Evolutionary conservation across 1,284 basidiomycete genomes (phyloP).

Genomic region (Neolentinus lepideus): DNA sequence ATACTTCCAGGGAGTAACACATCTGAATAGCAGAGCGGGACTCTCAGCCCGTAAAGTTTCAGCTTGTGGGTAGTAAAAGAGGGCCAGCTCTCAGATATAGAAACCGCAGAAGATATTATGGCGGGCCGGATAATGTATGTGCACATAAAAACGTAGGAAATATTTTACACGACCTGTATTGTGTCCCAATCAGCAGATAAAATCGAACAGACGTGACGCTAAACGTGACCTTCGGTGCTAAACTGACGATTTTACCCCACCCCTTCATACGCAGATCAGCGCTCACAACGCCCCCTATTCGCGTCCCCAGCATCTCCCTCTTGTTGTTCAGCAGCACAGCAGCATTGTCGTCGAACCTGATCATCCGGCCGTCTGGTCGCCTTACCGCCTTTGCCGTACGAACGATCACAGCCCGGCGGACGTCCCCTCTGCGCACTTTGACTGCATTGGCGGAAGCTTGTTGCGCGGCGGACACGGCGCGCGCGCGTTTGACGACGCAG

Average conservation of each 20-base stretch:
- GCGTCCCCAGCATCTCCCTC: constrained; percentile 92
- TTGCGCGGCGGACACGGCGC: constrained; percentile 66
- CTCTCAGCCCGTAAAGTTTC: too few species aligned
- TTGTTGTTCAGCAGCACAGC: constrained; percentile 96
- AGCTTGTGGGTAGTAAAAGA: too few species aligned
- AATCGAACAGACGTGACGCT: constrained; percentile 9
- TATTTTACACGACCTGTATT: not conserved
- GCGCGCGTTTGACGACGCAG: constrained; percentile 90
- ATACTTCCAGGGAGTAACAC: too few species aligned
- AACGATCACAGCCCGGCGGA: constrained; percentile 92
- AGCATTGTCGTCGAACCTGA: constrained; percentile 97
- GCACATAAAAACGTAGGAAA: too few species aligned
- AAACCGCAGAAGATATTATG: too few species aligned
- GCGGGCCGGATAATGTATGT: too few species aligned
- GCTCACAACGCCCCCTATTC: constrained; percentile 91
- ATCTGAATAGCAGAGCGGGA: too few species aligned
- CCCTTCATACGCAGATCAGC: constrained; percentile 87
- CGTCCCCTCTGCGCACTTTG: constrained; percentile 90
- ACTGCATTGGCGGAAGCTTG: constrained; percentile 60
- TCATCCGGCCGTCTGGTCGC: constrained; percentile 80
- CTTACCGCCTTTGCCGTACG: constrained; percentile 80
- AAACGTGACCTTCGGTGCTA: constrained; percentile 79
- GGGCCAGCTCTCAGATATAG: too few species aligned
- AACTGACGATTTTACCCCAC: constrained; percentile 91
- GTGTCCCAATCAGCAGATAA: not conserved